phyloP scores from a whole-genome alignment of 306 rosid species.

The barrel medic (Medicago truncatula) region MtrunA17r5.0-ANR NC_053046.1:432501-433000 shows the following conservation, averaged over 20 bases:
- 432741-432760: conserved; percentile 31
- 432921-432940: conserved; percentile 19
- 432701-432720: conserved; percentile 5
- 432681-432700: conserved; percentile 1
- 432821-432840: conserved; percentile 1
- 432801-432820: neutral
- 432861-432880: conserved; percentile 17
- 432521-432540: conserved; percentile 23
- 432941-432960: conserved; percentile 14
- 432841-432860: neutral
- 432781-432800: conserved; percentile 9
- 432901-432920: conserved; percentile 22
- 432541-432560: conserved; percentile 3
- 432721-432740: conserved; percentile 18
- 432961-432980: conserved; percentile 11
- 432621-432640: no score
- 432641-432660: no score
- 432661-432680: conserved; percentile 20
- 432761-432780: neutral
- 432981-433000: neutral
- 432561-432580: conserved; percentile 22
- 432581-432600: conserved; percentile 26
- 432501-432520: conserved; percentile 24
- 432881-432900: neutral
- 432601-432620: neutral